Evolutionary conservation across 2,329 filamentous ascomycete species (phyloP), one percentile per base, ranked within the genome.

Genomic region (Sphaerostilbella broomeana): DNA sequence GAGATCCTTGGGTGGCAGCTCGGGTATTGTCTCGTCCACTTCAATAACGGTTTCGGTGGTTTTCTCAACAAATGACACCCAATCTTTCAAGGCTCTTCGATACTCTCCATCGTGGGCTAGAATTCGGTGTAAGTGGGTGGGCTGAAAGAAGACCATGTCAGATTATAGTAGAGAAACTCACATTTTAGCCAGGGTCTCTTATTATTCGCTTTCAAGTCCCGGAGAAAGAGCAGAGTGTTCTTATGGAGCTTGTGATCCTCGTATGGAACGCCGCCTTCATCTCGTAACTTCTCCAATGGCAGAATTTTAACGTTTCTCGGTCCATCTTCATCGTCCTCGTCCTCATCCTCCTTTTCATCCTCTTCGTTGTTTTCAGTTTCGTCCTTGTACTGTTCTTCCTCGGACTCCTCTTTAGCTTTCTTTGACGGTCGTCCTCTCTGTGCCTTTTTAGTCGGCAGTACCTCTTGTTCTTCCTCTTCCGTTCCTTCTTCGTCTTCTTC

Each of bases 1-100:
- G 50, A 94, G 68, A 56, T 95, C 88, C 60, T 94, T 92, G 38
- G 82, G 69, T 2, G 89, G 89, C 16, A 95, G 67, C 51, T 95
- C 87, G 1, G 89, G 89, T 28, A 95, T 77, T 1, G 87, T 94
- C 40, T 83, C 77, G 57, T 95, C 89, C 26, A 73, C 70, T 43
- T 81, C 77, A 15, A 75, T 74, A 38, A 95, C 71, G 45, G 78
- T 81, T 44, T 81, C 70, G 1, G 83, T 85, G 26, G 92, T 68
- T 8, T 69, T 69, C 49, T 85, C 81, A 24, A 92, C 76, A 53
- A 89, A 95, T 2, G 77, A 75, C 33, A 86, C 77, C 73, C 86
- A 95, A 58, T 95, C 87, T 43, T 83, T 81, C 42, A 88, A 74
- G 1, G 87, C 77, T 39, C 79, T 72, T 43, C 88, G 76, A 58